phyloP scores from a whole-genome alignment of 2,329 filamentous ascomycete species.

The Colletotrichum simmondsii region DNA sequence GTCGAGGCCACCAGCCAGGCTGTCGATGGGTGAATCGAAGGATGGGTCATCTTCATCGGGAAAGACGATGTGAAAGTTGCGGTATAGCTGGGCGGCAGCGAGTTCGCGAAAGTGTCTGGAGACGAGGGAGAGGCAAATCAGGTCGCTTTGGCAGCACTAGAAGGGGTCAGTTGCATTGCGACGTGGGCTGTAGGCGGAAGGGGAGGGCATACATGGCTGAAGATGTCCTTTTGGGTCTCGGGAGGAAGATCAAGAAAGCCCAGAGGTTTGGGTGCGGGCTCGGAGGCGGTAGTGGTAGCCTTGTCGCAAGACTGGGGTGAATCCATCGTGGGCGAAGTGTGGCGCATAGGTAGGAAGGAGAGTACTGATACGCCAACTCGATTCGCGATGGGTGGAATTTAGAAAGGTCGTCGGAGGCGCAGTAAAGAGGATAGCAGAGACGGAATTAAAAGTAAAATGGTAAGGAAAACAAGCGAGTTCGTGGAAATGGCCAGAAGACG shows the following conservation, averaged over 20 bases:
- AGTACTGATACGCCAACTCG: neutral
- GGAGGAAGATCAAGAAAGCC: constrained; percentile 55
- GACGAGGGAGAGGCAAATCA: constrained; percentile 68
- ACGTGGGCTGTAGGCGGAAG: constrained; percentile 14
- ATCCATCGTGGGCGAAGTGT: constrained; percentile 45
- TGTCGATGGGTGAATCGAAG: constrained; percentile 65
- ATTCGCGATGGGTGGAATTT: neutral
- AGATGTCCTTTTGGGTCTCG: constrained; percentile 61
- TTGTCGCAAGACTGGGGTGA: constrained; percentile 45
- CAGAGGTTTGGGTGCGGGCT: constrained; percentile 35
- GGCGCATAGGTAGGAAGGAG: constrained; percentile 1
- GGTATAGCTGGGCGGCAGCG: constrained; percentile 68
- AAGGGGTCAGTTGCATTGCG: constrained; percentile 12
- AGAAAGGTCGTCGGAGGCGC: neutral
- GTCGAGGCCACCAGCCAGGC: constrained; percentile 67
- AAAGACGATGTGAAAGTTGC: constrained; percentile 69
- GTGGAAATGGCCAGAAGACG: neutral
- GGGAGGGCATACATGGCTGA: constrained; percentile 52
- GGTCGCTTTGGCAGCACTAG: constrained; percentile 63
- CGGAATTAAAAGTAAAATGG: neutral
- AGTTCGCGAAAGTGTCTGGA: constrained; percentile 68
- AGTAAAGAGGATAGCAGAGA: neutral
- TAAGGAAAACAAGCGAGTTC: neutral
- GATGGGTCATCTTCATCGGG: constrained; percentile 66
- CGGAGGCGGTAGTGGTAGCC: constrained; percentile 36